Evolutionary conservation across 805 yeast species (phyloP), one percentile per base, ranked within the genome.

Genomic region (Isabelozyma gotoi): DNA sequence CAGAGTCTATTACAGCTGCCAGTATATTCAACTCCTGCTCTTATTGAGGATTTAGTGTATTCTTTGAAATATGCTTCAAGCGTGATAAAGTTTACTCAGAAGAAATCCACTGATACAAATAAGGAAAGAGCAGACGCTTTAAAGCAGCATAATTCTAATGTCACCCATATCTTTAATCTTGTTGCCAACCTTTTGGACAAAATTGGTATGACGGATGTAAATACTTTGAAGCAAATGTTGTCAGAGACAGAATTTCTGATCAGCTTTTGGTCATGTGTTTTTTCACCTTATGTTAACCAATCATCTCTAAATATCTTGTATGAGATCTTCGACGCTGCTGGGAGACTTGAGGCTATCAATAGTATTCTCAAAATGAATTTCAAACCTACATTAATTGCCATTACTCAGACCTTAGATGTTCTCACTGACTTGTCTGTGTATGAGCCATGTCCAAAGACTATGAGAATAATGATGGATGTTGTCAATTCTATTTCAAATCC

Each of bases 241-340:
- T 33, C 38, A 1, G 53, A 62, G n/a, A 42, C 41, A 0, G 60
- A 63, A 2, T 74, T 81, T 4, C 68, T 84, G 38, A 57, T 60
- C n/a, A 85, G 91, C 0, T 74, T 86, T 43, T 85, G 95, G 88
- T 75, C 89, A 1, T 81, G 88, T 56, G 66, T 88, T 2, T 79
- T 88, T 42, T 80, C 91, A 0, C 80, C 90, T 0, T 71, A 77
- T 14, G 62, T 84, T 3, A 84, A 82, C 46, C 89, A 88, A 56
- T 74, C 84, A 1, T 85, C 91, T 1, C 74, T 86, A 5, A 84
- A 84, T 48, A 72, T 88, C 16, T 59, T 90, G 3, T 84, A 85
- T 53, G 92, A 87, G 50, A 80, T 87, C 0, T 85, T 80, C 60
- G 95, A 89, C 59, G 59, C 58, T 18, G 67, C 60, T 19, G 96